Evolutionary conservation across 2,329 filamentous ascomycete genomes (phyloP).

Genomic region (Ophiostoma australiae): DNA sequence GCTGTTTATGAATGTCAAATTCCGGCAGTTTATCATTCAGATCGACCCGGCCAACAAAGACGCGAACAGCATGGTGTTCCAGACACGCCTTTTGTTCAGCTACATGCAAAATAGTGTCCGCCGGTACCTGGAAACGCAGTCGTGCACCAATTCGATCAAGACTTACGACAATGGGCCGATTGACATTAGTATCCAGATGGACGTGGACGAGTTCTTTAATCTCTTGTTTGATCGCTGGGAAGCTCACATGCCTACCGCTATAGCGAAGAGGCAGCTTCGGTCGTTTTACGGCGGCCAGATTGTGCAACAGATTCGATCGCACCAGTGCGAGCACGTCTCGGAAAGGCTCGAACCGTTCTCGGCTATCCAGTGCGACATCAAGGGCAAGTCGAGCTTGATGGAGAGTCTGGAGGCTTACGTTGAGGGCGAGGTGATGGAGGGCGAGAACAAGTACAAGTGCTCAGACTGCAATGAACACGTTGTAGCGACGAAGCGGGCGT

Average conservation of each 20-base stretch:
- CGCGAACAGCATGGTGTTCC: conserved; percentile 63
- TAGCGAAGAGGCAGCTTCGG: conserved; percentile 68
- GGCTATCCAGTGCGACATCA: conserved; percentile 92
- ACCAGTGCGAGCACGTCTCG: conserved; percentile 90
- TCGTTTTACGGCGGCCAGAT: conserved; percentile 87
- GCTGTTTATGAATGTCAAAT: conserved; percentile 89
- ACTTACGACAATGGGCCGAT: conserved; percentile 79
- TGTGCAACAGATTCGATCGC: conserved; percentile 91
- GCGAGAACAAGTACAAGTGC: conserved; percentile 98
- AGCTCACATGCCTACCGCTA: conserved; percentile 62
- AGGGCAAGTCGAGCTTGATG: conserved; percentile 75
- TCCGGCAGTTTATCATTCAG: conserved; percentile 76
- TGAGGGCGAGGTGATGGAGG: conserved; percentile 93
- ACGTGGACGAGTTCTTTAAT: conserved; percentile 97
- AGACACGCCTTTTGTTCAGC: conserved; percentile 77
- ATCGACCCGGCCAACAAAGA: conserved; percentile 49
- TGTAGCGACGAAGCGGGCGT: conserved; percentile 87
- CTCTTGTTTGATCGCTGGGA: conserved; percentile 90
- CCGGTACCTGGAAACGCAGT: conserved; percentile 66
- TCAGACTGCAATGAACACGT: conserved; percentile 84
- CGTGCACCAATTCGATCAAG: conserved; percentile 69
- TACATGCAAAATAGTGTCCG: conserved; percentile 78
- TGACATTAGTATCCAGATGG: conserved; percentile 89
- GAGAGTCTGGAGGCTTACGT: conserved; percentile 95
- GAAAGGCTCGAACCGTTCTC: conserved; percentile 87